Percentiles rank a stretch among this genome's conserved stretches.
Evolutionary conservation across 345 rosid genomes (phyloP).

Genomic region (Hibiscus syriacus): DNA sequence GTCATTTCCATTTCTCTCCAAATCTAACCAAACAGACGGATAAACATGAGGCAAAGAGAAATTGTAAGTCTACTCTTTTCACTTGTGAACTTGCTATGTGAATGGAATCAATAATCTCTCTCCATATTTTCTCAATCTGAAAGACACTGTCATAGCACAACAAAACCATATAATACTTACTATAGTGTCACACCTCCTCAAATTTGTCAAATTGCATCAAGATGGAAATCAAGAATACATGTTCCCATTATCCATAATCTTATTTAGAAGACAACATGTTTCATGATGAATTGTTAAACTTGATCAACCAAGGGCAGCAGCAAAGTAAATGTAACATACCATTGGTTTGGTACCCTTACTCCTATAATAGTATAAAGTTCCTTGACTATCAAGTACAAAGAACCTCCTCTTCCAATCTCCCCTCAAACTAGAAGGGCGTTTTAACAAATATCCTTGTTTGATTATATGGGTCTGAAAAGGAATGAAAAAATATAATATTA

Average conservation of each 20-base stretch:
- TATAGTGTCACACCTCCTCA: neutral
- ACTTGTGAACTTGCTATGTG: neutral
- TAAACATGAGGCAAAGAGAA: neutral
- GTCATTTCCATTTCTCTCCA: neutral
- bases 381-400: conserved; percentile 79
- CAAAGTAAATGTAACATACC: conserved; percentile 32
- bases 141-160: neutral
- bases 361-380: conserved; percentile 65
- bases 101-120: neutral
- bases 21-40: neutral
- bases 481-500: conserved; percentile 2
- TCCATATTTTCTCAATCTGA: neutral
- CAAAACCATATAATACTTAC: neutral
- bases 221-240: neutral
- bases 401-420: conserved; percentile 88
- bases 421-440: conserved; percentile 61
- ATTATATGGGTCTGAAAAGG: conserved; percentile 43
- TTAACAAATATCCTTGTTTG: conserved; percentile 76
- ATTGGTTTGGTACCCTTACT: conserved; percentile 46
- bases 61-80: neutral
- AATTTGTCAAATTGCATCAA: neutral
- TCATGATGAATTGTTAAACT: conserved; percentile 1
- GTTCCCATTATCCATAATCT: neutral
- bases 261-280: neutral
- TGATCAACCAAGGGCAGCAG: conserved; percentile 2